Evolutionary conservation across 257 asterid species (phyloP), one percentile per base, ranked within the genome.

Genomic region (Solanum piurae): DNA sequence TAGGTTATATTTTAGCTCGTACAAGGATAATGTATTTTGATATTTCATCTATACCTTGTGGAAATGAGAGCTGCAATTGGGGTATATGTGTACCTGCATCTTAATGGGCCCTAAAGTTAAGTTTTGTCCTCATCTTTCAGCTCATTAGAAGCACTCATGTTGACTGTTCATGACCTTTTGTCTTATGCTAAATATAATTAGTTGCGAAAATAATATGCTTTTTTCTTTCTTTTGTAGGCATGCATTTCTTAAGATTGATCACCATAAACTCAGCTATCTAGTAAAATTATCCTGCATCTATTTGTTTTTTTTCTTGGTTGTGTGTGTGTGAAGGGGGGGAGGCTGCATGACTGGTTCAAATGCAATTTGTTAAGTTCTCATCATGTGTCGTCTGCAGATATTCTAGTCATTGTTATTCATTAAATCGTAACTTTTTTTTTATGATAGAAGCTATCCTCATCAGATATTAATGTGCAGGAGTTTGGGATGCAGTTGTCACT

Each of bases 401-500:
- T 25, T 80, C 36, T 44, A 14, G 40, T 42, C 40, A 80, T 44
- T 80, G 37, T 44, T 44, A 29, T 80, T 46, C 40, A 29, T 46
- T 46, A 46, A 16, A 62, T 44, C 7, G 40, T 80, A 46, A 46
- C 85, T 46, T 44, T 7, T 60, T 62, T 55, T 62, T 64, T 64
- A 44, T 46, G 38, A 46, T 4, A 29, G 69, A 82, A 46, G 85
- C 69, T 18, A 6, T 82, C 23, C 86, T 82, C 27, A 29, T 83
- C 71, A 85, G 86, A 82, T 49, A 49, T 49, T 82, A 86, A 88
- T 90, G 89, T 89, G 90, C 96, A 97, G 99, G 98, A 88, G 93
- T 88, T 87, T 97, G 99, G 99, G 98, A 97, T 94, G 97, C 98
- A 69, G 98, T 97, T 84, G 99, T 95, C 87, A 97, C 99, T 82